A percentile compares a stretch with the other conserved stretches of the same genome.
Evolutionary conservation across 495 filamentous ascomycete genomes (phyloP).

Genomic region (Acidomyces sp.): DNA sequence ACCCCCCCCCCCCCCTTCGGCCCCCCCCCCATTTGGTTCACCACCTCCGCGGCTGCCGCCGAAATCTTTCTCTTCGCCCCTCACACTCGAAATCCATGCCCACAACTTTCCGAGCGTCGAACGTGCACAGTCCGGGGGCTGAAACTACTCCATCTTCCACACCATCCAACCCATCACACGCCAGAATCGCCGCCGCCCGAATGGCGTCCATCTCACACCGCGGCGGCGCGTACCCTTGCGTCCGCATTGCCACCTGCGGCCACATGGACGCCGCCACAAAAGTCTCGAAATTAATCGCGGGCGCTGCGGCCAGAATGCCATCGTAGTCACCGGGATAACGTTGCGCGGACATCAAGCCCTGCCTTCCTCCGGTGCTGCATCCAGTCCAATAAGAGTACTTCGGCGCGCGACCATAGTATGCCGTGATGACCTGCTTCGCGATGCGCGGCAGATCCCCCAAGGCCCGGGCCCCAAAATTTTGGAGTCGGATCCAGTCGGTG

Average conservation of each 20-base stretch:
- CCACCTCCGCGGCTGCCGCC: slow-evolving; percentile 16
- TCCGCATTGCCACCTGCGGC: slow-evolving; percentile 24
- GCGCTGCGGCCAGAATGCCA: slow-evolving; percentile 22
- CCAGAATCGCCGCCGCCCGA: slow-evolving; percentile 19
- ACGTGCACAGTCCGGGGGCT: slow-evolving; percentile 28
- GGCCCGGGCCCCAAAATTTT: slow-evolving; percentile 22
- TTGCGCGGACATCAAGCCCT: slow-evolving; percentile 21
- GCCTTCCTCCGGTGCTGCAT: slow-evolving; percentile 24
- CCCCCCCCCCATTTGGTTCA: slow-evolving; percentile 19
- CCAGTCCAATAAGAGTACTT: slow-evolving; percentile 24
- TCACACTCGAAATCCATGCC: slow-evolving; percentile 21
- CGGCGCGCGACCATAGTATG: slow-evolving; percentile 17
- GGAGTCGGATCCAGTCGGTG: slow-evolving; percentile 18
- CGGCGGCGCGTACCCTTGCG: slow-evolving; percentile 9
- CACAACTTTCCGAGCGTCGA: slow-evolving; percentile 27
- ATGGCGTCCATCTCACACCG: slow-evolving; percentile 24
- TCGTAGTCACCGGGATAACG: slow-evolving; percentile 21
- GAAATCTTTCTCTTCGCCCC: slow-evolving; percentile 11
- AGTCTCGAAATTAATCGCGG: slow-evolving; percentile 26
- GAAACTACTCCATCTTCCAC: slow-evolving; percentile 30
- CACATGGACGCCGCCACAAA: slow-evolving; percentile 21
- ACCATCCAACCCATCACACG: slow-evolving; percentile 33
- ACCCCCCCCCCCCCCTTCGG: slow-evolving; percentile 8
- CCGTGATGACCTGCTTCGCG: slow-evolving; percentile 19
- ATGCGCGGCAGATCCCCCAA: slow-evolving; percentile 19